A percentile compares a stretch with the other conserved stretches of the same genome.
Conservation (phyloP, 257 asterid genomes). For the Euphrasia confusa region DNA sequence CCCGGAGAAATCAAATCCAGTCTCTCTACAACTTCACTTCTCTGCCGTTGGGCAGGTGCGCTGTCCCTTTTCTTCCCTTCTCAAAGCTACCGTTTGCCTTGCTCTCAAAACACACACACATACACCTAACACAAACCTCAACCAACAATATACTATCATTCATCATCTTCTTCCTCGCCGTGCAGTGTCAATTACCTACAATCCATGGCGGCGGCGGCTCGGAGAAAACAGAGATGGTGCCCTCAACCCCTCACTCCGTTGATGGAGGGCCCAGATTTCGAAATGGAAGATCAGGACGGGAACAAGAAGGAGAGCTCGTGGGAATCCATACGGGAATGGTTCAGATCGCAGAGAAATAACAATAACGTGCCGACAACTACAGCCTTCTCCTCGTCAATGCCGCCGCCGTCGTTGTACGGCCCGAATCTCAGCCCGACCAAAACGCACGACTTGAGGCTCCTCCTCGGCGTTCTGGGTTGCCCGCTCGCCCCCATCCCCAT, state of each 20-base stretch:
- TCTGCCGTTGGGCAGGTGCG: conserved; percentile 37
- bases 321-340: conserved; percentile 75
- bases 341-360: conserved; percentile 37
- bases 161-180: not conserved
- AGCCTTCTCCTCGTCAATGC: conserved; percentile 26
- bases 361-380: conserved; percentile 4
- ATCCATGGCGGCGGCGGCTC: conserved; percentile 41
- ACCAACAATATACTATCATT: not conserved
- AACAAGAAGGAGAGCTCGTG: conserved; percentile 62
- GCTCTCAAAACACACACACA: conserved; percentile 25
- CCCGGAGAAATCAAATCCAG: no score
- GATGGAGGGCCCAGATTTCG: conserved; percentile 80
- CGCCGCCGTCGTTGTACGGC: conserved; percentile 27
- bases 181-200: not conserved
- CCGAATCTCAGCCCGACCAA: conserved; percentile 36
- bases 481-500: conserved; percentile 84
- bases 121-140: not conserved
- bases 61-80: conserved; percentile 43
- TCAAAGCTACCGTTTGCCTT: conserved; percentile 34
- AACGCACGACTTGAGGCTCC: conserved; percentile 57
- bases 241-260: conserved; percentile 70
- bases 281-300: conserved; percentile 42
- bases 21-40: not conserved
- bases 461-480: conserved; percentile 78
- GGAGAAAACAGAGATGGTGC: conserved; percentile 58